A percentile compares a stretch with the other conserved stretches of the same genome.
Conservation (phyloP, 768 basidiomycete genomes). For the Strobilomyces dryophilus region DNA sequence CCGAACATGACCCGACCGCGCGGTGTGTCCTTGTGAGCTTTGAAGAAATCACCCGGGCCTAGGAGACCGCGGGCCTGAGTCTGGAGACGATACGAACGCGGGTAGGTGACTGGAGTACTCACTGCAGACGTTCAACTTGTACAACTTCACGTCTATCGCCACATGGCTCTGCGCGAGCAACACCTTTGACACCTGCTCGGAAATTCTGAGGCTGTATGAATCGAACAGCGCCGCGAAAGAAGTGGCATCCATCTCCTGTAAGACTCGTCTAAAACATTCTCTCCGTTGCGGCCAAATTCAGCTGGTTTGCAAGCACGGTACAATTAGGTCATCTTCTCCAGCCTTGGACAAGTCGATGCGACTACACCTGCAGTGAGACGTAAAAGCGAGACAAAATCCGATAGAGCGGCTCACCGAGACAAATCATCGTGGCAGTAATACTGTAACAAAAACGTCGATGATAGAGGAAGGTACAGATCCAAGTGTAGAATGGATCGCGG, state of each 20-base stretch:
- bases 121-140: slow-evolving; percentile 22
- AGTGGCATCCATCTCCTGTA: slow-evolving; percentile 37
- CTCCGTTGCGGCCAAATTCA: not conserved
- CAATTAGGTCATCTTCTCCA: not conserved
- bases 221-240: slow-evolving; percentile 28
- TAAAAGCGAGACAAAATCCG: not conserved
- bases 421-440: not conserved
- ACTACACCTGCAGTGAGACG: not conserved
- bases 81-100: not conserved
- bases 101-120: not conserved
- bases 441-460: not conserved
- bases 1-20: not conserved
- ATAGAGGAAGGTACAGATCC: not conserved
- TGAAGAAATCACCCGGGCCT: slow-evolving; percentile 4
- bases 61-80: not conserved
- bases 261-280: slow-evolving; percentile 1
- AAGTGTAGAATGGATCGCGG: not conserved
- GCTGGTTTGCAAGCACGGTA: slow-evolving; percentile 1
- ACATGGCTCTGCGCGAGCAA: slow-evolving; percentile 1
- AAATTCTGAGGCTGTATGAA: not conserved
- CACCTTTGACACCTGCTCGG: not conserved
- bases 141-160: slow-evolving; percentile 27
- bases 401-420: not conserved
- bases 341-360: not conserved
- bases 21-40: slow-evolving; percentile 3